These are phyloP conservation scores for Salicornia ramosissima DNA, from an alignment of 148 eudicot genomes.

Conservation along the genomic window DNA sequence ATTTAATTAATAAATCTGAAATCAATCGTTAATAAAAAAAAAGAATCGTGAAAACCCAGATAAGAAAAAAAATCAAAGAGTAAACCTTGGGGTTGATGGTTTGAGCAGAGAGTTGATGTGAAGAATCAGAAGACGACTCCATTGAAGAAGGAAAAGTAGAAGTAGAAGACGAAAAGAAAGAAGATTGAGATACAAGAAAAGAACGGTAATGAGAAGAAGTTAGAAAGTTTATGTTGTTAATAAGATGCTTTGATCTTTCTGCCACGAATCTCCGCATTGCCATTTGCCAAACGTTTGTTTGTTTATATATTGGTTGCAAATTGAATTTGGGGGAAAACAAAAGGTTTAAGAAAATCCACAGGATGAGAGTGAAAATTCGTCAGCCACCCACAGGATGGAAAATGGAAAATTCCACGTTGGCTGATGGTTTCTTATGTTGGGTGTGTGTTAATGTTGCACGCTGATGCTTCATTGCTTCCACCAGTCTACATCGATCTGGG, in stretches of 20 bases:
- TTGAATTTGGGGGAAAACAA: not conserved
- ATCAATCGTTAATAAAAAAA: not conserved
- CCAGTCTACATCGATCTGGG: no score
- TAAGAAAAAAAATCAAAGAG: not conserved
- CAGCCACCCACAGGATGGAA: conserved; percentile 13
- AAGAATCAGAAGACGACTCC: conserved; percentile 27
- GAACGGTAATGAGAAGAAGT: conserved; percentile 14
- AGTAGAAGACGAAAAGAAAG: conserved; percentile 20
- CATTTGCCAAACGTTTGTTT: not conserved
- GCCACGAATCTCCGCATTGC: conserved; percentile 59
- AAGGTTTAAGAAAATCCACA: conserved; percentile 4
- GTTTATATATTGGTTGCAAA: not conserved
- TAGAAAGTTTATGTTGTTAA: conserved; percentile 9
- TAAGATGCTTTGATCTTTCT: conserved; percentile 33
- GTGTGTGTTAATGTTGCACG: no score
- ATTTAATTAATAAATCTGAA: not conserved
- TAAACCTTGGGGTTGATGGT: conserved; percentile 66
- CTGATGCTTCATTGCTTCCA: no score
- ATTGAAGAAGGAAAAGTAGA: conserved; percentile 16
- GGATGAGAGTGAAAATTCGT: not conserved
- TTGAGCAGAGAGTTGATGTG: conserved; percentile 32
- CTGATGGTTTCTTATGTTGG: no score
- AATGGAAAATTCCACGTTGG: conserved; percentile 1
- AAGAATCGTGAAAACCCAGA: not conserved
- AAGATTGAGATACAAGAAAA: conserved; percentile 17